These are phyloP conservation scores for Boletus insuetus DNA, from an alignment of 768 basidiomycete genomes.

Conservation along the genomic window DNA sequence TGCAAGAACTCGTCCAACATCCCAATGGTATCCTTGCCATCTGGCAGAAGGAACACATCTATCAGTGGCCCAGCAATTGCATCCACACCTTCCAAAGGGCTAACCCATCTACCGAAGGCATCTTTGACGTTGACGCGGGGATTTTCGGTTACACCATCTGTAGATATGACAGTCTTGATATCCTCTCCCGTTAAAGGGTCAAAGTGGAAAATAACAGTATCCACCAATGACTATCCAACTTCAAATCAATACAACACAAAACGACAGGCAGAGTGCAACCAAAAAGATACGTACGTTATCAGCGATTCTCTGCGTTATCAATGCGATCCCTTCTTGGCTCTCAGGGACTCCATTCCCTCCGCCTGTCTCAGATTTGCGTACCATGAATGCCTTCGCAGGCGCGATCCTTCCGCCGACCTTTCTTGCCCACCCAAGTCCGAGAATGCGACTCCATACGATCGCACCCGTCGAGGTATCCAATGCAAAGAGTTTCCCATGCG, in stretches of 20 bases:
- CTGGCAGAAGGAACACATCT: conserved; percentile 56
- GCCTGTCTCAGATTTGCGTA: conserved; percentile 34
- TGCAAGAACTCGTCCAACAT: conserved; percentile 77
- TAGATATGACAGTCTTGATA: conserved; percentile 27
- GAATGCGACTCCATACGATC: conserved; percentile 74
- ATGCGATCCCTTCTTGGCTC: conserved; percentile 48
- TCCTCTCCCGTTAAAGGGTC: conserved; percentile 81
- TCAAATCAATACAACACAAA: conserved; percentile 7
- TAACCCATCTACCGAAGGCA: conserved; percentile 22
- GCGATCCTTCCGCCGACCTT: conserved; percentile 52
- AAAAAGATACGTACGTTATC: conserved; percentile 49
- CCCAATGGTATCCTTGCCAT: conserved; percentile 48
- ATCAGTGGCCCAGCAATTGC: conserved; percentile 56
- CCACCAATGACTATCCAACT: conserved; percentile 50
- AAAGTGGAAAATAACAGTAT: conserved; percentile 75
- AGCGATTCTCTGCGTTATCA: conserved; percentile 60
- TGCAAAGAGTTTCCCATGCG: conserved; percentile 74
- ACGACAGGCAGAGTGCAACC: background rate
- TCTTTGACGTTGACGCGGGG: background rate
- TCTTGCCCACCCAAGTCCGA: conserved; percentile 70
- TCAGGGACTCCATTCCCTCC: conserved; percentile 1
- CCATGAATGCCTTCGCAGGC: conserved; percentile 61
- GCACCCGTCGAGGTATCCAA: conserved; percentile 77
- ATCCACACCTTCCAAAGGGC: conserved; percentile 56
- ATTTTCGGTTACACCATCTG: background rate